phyloP scores from a whole-genome alignment of 2,329 filamentous ascomycete species.

The Alternaria alternata region DNA sequence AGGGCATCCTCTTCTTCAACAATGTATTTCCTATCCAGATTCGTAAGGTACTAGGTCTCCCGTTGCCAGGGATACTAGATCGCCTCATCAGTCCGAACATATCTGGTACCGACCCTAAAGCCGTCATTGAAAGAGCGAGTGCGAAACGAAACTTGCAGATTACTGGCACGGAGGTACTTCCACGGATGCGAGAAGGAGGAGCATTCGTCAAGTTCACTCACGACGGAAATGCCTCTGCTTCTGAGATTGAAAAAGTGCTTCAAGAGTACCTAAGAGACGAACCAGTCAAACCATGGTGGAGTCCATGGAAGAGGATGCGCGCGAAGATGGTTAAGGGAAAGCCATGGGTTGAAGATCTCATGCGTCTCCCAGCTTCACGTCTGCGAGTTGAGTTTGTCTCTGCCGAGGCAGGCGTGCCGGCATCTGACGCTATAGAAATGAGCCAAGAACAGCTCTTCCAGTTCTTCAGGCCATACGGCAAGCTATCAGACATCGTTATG shows the following conservation, averaged over 20 bases:
- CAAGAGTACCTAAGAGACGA: constrained; percentile 70
- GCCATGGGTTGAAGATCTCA: constrained; percentile 94
- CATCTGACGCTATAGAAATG: constrained; percentile 75
- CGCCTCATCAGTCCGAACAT: constrained; percentile 61
- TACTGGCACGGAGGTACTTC: constrained; percentile 81
- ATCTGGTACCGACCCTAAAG: constrained; percentile 64
- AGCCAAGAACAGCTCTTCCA: constrained; percentile 88
- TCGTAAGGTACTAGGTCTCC: constrained; percentile 66
- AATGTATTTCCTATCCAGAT: constrained; percentile 87
- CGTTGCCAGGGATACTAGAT: constrained; percentile 61
- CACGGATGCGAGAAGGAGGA: constrained; percentile 88
- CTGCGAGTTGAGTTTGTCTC: constrained; percentile 87
- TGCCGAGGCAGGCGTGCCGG: constrained; percentile 73
- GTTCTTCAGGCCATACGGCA: constrained; percentile 88
- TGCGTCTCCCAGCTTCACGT: constrained; percentile 77
- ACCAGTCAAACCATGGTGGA: constrained; percentile 89
- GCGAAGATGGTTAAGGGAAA: constrained; percentile 79
- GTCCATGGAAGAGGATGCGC: constrained; percentile 77
- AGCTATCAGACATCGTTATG: constrained; percentile 82
- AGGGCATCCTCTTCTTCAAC: constrained; percentile 89
- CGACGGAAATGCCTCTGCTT: constrained; percentile 55
- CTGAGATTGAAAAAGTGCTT: constrained; percentile 69
- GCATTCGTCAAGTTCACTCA: constrained; percentile 87
- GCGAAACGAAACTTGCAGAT: constrained; percentile 66
- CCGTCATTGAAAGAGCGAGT: constrained; percentile 66